Evolutionary conservation across 768 basidiomycete genomes (phyloP), one percentile per base, ranked within the genome.

Genomic region (Suillus luteus): DNA sequence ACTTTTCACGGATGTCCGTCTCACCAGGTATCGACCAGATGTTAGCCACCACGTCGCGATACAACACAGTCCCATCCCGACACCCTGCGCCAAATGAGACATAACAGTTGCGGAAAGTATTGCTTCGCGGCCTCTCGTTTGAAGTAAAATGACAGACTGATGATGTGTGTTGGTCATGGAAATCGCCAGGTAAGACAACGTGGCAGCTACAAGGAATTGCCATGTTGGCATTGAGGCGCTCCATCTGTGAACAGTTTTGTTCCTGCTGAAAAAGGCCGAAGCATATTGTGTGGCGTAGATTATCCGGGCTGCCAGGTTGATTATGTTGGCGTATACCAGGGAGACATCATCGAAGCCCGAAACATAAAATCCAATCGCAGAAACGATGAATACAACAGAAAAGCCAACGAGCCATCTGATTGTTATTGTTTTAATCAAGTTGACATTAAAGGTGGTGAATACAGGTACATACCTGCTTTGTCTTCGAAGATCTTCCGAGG

Each of bases 381-480:
- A 79, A 27, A 74, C 68, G 48, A 92, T 85, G 72, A 95, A 96
- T 1, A 84, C 75, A 1, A 79, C 72, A 0, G 93, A 93, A 73
- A 91, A 94, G 0, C 72, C 78, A n/a, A 88, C 80, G 89, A 99
- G 92, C 86, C 89, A 93, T 51, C 84, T 85, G 49, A 48, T n/a
- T 14, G 17, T 37, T 33, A 48, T n/a, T 14, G 17, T 37, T 33
- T 43, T 31, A 52, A 55, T 35, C 12, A 59, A 68, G 12, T 67
- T 66, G 62, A 31, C 27, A 27, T 43, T 14, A 51, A 37, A 12
- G 12, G 22, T 33, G 19, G 24, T 54, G 6, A 43, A 65, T 31
- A 35, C 6, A n/a, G 40, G 40, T 55, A 17, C 2, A 31, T 61
- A 84, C 82, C 86, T 80, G 69, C 88, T 90, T 74, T 96, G 95